Base-by-base conservation (phyloP, 495 filamentous ascomycete species). In the Neurospora terricola region DNA sequence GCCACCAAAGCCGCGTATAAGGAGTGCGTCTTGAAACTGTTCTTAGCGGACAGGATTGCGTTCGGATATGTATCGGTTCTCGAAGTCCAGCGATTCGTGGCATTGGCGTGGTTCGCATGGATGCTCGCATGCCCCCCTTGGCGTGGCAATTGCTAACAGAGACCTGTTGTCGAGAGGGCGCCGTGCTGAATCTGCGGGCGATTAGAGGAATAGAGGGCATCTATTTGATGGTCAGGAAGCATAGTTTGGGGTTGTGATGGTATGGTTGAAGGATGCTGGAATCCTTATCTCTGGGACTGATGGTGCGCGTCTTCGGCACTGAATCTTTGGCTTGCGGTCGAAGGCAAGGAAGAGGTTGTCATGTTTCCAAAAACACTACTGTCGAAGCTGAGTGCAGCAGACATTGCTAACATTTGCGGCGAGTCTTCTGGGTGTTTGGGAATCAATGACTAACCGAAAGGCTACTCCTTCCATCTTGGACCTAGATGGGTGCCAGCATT, bases 31-130 rank as follows among this genome's bases (percentile, higher is more conserved):
- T 43, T 81, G 71, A 79, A 75, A 70, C 66, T 83, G 36, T 80
- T 86, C 40, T 59, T 84, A 5, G 81, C 81, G 10, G 82, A 83
- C 39, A 77, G 75, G 69, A 71, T 83, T 37, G 77, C 81, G 16
- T 72, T 81, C 27, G 78, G 81, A 12, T 73, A 71, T 6, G 73
- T 80, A 11, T 70, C 75, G 54, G 69, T 83, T 37, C 72, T 83
- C 16, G 75, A 77, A 48, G 70, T 72, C 5, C 73, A 79, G 70
- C 72, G 71, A n/a, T 69, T 81, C 4, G 12, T 78, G 30, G n/a
- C 81, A 21, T 77, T 76, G 42, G 69, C 75, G 9, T 70, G 74
- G 21, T 38, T 83, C 21, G 81, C 74, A 9, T 83, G 82, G 82
- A 36, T 70, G 21, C 42, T 76, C 9, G 54, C 54, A 62, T 18